phyloP scores from a whole-genome alignment of 2,329 filamentous ascomycete genomes.

The Amphichorda felina region DNA sequence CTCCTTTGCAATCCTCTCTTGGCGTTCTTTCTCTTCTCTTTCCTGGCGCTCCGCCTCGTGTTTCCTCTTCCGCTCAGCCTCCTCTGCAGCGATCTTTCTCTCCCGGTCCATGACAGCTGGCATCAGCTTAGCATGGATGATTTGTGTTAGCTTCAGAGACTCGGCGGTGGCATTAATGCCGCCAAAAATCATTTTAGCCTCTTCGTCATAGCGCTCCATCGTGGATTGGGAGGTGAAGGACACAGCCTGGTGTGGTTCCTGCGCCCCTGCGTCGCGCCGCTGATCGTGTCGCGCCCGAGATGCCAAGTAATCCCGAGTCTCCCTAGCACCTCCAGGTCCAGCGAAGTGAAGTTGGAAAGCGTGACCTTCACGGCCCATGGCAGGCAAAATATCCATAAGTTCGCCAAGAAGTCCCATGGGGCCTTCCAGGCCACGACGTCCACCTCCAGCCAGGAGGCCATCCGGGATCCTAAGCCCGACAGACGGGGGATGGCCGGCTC shows the following conservation, averaged over 20 bases:
- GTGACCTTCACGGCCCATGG: conserved; percentile 30
- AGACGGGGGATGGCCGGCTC: conserved; percentile 33
- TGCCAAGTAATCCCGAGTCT: conserved; percentile 34
- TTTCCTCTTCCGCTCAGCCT: conserved; percentile 36
- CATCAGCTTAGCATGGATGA: conserved; percentile 61
- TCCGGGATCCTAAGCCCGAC: conserved; percentile 40
- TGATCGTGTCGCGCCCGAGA: conserved; percentile 8
- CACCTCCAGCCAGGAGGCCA: conserved; percentile 26
- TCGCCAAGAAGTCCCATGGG: conserved; percentile 44
- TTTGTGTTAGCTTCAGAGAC: conserved; percentile 55
- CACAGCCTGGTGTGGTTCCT: conserved; percentile 63
- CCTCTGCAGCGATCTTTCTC: conserved; percentile 53
- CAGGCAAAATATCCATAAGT: conserved; percentile 41
- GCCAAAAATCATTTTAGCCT: conserved; percentile 78
- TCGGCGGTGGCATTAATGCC: conserved; percentile 45
- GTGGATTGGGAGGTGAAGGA: conserved; percentile 65
- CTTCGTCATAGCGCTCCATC: conserved; percentile 72
- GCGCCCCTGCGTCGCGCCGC: conserved; percentile 31
- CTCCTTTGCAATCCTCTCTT: conserved; percentile 58
- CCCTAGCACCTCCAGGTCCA: conserved; percentile 31
- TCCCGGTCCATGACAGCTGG: conserved; percentile 77
- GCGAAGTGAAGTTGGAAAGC: conserved; percentile 50
- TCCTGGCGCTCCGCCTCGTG: conserved; percentile 47
- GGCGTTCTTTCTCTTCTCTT: conserved; percentile 53
- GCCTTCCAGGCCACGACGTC: conserved; percentile 28